Percentiles rank a stretch among this genome's conserved stretches.
Conservation (phyloP, 2,329 filamentous ascomycete species). For the Neopestalotiopsis sp. region DNA sequence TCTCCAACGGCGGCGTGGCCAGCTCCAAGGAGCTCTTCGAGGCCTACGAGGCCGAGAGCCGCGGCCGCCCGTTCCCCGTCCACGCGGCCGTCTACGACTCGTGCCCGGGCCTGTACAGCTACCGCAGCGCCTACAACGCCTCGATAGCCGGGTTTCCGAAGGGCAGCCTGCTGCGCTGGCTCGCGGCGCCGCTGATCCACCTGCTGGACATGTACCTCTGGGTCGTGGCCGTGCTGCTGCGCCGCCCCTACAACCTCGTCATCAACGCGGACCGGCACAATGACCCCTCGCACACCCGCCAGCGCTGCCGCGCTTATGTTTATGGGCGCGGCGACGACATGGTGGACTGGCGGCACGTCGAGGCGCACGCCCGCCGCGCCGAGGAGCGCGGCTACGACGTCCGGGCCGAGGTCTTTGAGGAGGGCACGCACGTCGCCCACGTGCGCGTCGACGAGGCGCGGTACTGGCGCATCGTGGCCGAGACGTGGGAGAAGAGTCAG, state of each 20-base stretch:
- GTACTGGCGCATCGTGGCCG: constrained; percentile 56
- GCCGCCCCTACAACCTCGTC: constrained; percentile 37
- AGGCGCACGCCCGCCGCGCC: constrained; percentile 52
- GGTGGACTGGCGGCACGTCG: constrained; percentile 52
- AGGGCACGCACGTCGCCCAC: constrained; percentile 58
- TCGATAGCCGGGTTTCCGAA: constrained; percentile 42
- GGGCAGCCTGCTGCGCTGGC: constrained; percentile 31
- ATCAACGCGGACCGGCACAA: constrained; percentile 45
- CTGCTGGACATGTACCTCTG: constrained; percentile 37
- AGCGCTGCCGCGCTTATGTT: constrained; percentile 55
- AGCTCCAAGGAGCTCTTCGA: constrained; percentile 46
- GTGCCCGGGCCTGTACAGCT: constrained; percentile 51
- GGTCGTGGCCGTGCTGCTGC: constrained; percentile 36
- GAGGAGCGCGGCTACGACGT: constrained; percentile 45
- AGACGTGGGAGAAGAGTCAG: constrained; percentile 48
- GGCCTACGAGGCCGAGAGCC: constrained; percentile 35
- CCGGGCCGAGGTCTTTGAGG: constrained; percentile 50
- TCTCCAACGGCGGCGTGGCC: constrained; percentile 59
- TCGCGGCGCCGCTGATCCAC: constrained; percentile 41
- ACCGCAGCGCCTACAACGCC: constrained; percentile 45
- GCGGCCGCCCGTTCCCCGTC: constrained; percentile 40
- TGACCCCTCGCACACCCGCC: constrained; percentile 38
- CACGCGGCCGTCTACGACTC: constrained; percentile 55
- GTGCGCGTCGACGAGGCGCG: constrained; percentile 48
- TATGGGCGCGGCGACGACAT: constrained; percentile 56